Evolutionary conservation across 2,329 filamentous ascomycete species (phyloP), one percentile per base, ranked within the genome.

Genomic region (Annulohypoxylon truncatum): DNA sequence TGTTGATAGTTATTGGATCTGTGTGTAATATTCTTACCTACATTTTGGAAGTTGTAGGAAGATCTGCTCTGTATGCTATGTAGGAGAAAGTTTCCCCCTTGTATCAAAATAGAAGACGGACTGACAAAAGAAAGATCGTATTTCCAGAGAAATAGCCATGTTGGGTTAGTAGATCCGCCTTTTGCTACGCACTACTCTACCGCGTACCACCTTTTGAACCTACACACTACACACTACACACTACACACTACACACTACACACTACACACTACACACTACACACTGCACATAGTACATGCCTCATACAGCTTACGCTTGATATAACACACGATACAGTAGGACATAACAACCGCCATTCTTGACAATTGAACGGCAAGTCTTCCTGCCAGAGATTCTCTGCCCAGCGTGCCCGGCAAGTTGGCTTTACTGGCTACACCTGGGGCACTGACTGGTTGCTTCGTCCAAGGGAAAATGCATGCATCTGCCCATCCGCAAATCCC

Each of bases 381-480:
- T 44, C 38, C 44, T 28, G 56, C 28, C 44, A 33, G 47, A 60
- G 47, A 28, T 46, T 46, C 20, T 46, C 20, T 46, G 22, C 42
- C 42, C 42, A 46, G 18, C 20, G 29, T 38, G 15, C 22, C 35
- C 42, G 57, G 59, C 54, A 58, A 59, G 46, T 59, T 28, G 53
- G 35, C 46, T 15, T 65, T 38, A 61, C 60, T 59, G 60, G 52
- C 44, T 60, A 35, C 29, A 38, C 31, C 47, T 44, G 51, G 40
- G 40, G 42, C 57, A 60, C 26, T 59, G 40, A 65, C 69, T 66
- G 56, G 66, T 47, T 59, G 59, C 51, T 66, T 56, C 58, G 60
- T 61, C 56, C 66, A 70, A 71, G 67, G 69, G 61, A 67, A 72
- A 71, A 71, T 69, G 67, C 69, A 72, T 70, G 71, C 59, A 70